These are phyloP conservation scores for Anthostomella pinea DNA, from an alignment of 2,329 filamentous ascomycete species.

Conservation along the genomic window DNA sequence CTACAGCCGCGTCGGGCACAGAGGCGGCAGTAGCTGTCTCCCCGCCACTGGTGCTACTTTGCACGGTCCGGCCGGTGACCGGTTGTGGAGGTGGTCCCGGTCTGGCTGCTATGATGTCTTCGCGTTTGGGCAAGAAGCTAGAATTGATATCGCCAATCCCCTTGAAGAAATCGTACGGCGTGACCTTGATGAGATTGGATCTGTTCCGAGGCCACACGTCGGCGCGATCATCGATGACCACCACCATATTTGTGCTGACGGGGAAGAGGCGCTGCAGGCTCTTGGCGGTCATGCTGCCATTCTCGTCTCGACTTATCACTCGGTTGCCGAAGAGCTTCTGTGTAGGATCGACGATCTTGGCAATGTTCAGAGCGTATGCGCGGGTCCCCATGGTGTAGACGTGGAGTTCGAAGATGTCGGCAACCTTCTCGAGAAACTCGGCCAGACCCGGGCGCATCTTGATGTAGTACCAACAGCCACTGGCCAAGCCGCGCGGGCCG, in stretches of 20 bases:
- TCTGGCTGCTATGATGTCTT: conserved; percentile 45
- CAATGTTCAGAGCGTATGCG: conserved; percentile 91
- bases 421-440: conserved; percentile 64
- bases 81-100: conserved; percentile 20
- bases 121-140: conserved; percentile 83
- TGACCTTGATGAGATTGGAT: conserved; percentile 89
- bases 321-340: conserved; percentile 88
- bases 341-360: conserved; percentile 87
- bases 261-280: conserved; percentile 88
- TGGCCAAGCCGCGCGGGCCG: conserved; percentile 63
- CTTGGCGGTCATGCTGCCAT: conserved; percentile 88
- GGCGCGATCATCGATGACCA: conserved; percentile 95
- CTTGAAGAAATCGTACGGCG: conserved; percentile 95
- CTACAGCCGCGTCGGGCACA: conserved; percentile 18
- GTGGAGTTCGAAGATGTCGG: conserved; percentile 78
- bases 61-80: conserved; percentile 17
- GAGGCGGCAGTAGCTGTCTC: conserved; percentile 7
- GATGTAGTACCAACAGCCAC: conserved; percentile 95
- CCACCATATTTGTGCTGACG: conserved; percentile 97
- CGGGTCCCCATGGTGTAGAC: conserved; percentile 99
- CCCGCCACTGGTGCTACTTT: conserved; percentile 7
- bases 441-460: conserved; percentile 87
- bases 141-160: conserved; percentile 99
- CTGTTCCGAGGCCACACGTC: conserved; percentile 94
- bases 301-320: conserved; percentile 95